Evolutionary conservation across 345 rosid genomes (phyloP).

Genomic region (Trapa bicornis): DNA sequence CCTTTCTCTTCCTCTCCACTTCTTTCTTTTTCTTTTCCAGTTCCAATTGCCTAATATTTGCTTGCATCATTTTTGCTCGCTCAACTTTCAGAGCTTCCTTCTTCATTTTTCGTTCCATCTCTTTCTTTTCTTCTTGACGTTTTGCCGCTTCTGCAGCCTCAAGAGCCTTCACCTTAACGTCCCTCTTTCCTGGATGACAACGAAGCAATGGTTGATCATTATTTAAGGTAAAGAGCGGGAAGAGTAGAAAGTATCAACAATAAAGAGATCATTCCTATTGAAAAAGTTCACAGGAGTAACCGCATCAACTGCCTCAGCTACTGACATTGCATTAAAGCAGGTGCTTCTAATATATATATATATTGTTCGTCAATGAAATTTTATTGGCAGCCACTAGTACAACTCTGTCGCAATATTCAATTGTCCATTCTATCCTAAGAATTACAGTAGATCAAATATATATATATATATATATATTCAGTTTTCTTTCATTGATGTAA

Average conservation of each 20-base stretch:
- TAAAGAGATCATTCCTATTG: neutral
- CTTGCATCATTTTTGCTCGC: slow-evolving; percentile 65
- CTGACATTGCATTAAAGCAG: neutral
- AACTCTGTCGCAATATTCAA: too few species aligned
- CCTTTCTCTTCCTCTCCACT: slow-evolving; percentile 64
- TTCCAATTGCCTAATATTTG: slow-evolving; percentile 51
- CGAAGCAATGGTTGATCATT: neutral
- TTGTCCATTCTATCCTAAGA: too few species aligned
- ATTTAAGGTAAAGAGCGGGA: neutral
- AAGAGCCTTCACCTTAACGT: slow-evolving; percentile 77
- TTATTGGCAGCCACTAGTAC: too few species aligned
- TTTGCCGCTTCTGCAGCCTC: slow-evolving; percentile 84
- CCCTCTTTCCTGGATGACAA: slow-evolving; percentile 58
- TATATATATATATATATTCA: too few species aligned
- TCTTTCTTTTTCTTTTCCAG: slow-evolving; percentile 64
- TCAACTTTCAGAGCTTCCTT: slow-evolving; percentile 73
- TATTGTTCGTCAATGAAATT: too few species aligned
- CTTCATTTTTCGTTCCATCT: slow-evolving; percentile 68
- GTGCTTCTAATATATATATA: neutral
- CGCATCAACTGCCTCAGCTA: neutral
- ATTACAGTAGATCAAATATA: neutral
- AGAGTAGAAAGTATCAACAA: neutral
- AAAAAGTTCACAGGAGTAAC: neutral
- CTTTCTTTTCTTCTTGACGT: slow-evolving; percentile 72
- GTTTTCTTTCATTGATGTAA: too few species aligned